Evolutionary conservation across 139 green algal species (phyloP), one percentile per base, ranked within the genome.

Genomic region (Marvania coccoides): DNA sequence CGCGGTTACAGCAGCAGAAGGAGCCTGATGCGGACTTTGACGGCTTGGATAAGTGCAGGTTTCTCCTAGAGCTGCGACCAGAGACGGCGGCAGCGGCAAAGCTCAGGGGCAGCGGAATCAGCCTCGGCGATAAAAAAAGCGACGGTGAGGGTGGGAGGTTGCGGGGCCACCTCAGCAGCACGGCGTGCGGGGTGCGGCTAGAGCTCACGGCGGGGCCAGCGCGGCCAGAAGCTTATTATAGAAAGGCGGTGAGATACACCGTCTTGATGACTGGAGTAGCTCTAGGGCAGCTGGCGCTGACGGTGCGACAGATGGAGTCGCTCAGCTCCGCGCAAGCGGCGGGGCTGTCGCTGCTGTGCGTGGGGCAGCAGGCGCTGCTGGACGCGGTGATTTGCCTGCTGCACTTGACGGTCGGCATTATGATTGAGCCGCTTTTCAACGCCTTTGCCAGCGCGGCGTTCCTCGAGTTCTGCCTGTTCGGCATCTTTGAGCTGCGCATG

Each of bases 301-400:
- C 88, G 33, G 72, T 95, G 31, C 58, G 71, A 5, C 89, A 96
- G 64, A 90, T 92, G 60, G 87, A 94, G 70, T 47, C 69, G 9
- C 78, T 70, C 53, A 74, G 36, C 37, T 81, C 74, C 0, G 76
- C 70, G 23, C 67, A 74, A 7, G 56, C 68, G 2, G 67, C 79
- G 4, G 76, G 81, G 30, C 76, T 95, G 24, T 95, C 86, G 0
- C 66, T 96, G 45, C 69, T 90, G 42, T 78, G 48, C 51, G 67
- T 94, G 7, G 86, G 79, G 1, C 73, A 86, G 58, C 89, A 95
- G 74, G 82, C 89, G 13, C 75, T 94, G 19, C 82, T 96, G 64
- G 89, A 96, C 47, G 84, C 90, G 4, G 95, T 90, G 74, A 73
- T 92, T 4, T 96, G 89, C 81, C 56, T 96, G 35, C 42, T 90